A percentile compares a stretch with the other conserved stretches of the same genome.
phyloP scores from a whole-genome alignment of 768 basidiomycete genomes.

The Ramaria rubella region DNA sequence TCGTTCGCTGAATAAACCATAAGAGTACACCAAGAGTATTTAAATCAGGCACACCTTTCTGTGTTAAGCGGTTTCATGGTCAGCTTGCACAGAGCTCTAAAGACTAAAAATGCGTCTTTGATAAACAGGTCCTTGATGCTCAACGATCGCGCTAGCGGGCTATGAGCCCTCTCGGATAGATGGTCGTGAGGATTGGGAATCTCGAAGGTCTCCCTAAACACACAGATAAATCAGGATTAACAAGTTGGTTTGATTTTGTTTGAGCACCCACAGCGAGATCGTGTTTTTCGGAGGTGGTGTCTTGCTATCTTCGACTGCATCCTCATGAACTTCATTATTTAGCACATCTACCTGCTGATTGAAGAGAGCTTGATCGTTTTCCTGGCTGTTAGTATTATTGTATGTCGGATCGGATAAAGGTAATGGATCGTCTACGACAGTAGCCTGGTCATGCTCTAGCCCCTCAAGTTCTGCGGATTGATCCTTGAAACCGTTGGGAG shows the following conservation, averaged over 20 bases:
- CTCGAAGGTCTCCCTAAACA: conserved; percentile 32
- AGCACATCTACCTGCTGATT: not conserved
- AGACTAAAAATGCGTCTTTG: conserved; percentile 97
- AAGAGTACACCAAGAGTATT: conserved; percentile 13
- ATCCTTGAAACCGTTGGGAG: not conserved
- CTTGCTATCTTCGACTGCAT: not conserved
- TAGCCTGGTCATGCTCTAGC: not conserved
- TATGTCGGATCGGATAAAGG: not conserved
- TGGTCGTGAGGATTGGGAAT: conserved; percentile 27
- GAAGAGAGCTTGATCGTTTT: too few relatives aligned
- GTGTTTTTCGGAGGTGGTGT: not conserved
- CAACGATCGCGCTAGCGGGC: conserved; percentile 37
- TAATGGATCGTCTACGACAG: not conserved
- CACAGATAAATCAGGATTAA: not conserved
- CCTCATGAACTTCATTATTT: not conserved
- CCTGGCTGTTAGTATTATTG: too few relatives aligned
- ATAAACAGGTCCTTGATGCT: conserved; percentile 84
- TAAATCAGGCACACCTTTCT: conserved; percentile 62
- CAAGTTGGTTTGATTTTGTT: not conserved
- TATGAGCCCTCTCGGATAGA: conserved; percentile 24
- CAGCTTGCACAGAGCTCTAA: conserved; percentile 92
- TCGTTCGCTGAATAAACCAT: conserved; percentile 58
- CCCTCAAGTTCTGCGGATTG: not conserved
- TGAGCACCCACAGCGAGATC: not conserved
- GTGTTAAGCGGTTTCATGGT: conserved; percentile 95